A percentile compares a stretch with the other conserved stretches of the same genome.
Evolutionary conservation across 352 stramenopile genomes (phyloP).

Genomic region (Globisporangium ultimum): DNA sequence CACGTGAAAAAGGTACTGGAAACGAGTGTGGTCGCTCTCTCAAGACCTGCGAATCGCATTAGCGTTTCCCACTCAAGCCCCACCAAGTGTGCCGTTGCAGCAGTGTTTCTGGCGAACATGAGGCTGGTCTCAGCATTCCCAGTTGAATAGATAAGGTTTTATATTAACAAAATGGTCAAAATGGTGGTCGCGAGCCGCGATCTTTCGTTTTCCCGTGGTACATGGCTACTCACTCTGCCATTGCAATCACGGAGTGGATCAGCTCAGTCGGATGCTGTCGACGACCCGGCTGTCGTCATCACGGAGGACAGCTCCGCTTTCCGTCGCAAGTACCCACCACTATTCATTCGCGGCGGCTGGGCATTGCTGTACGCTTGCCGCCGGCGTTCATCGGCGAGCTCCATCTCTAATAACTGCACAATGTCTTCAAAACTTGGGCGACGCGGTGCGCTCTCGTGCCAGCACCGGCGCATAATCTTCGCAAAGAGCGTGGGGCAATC

Average conservation of each 20-base stretch:
- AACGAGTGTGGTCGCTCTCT: background rate
- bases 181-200: too few relatives aligned
- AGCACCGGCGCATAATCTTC: conserved; percentile 83
- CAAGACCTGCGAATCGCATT: too few relatives aligned
- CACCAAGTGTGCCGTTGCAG: too few relatives aligned
- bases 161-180: conserved; percentile 4
- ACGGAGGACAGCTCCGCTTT: conserved; percentile 2
- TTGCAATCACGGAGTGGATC: too few relatives aligned
- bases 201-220: too few relatives aligned
- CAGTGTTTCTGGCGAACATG: background rate
- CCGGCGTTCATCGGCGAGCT: conserved; percentile 50
- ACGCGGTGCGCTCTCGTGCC: conserved; percentile 66
- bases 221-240: too few relatives aligned
- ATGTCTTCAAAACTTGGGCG: conserved; percentile 77
- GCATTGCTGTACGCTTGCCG: conserved; percentile 16
- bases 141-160: conserved; percentile 13
- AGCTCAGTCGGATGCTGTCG: conserved; percentile 3
- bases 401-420: conserved; percentile 71
- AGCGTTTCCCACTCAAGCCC: too few relatives aligned
- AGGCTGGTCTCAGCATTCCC: background rate
- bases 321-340: conserved; percentile 9
- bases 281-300: conserved; percentile 3
- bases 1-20: background rate
- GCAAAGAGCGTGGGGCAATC: conserved; percentile 62
- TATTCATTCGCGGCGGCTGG: background rate